Evolutionary conservation across 257 asterid species (phyloP), one percentile per base, ranked within the genome.

Genomic region (Gentiana macrophylla): DNA sequence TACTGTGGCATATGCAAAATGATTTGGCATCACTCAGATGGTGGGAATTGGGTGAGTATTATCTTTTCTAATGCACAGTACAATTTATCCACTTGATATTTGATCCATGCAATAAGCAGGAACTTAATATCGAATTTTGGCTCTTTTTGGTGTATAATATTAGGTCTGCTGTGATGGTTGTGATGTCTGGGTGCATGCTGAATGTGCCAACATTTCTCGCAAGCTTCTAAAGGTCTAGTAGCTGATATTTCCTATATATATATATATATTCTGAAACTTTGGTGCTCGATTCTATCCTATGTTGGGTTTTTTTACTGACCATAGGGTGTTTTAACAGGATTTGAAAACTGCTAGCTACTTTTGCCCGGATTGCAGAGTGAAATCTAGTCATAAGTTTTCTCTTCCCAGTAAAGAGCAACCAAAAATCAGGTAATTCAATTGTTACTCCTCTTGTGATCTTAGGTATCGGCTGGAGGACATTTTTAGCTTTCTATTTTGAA

Each of bases 131-230:
- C 24, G 24, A 24, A 24, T 24, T 24, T 24, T 24, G 24, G 24
- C 8, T 5, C 46, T 10, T 41, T 41, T 41, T 4, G 46, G 1
- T 41, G 46, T 5, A 5, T 7, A 41, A 5, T 41, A 5, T 41
- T 72, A 92, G 99, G 86, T 92, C 55, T 84, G 94, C 56, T 92
- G 99, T 1, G 95, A 88, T 75, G 76, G 86, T 49, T 92, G 99
- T 70, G 75, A 88, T 75, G 90, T 88, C 63, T 92, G 99, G 97
- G 93, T 88, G 63, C 97, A 92, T 77, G 92, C 92, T 57, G 94
- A 92, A 59, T 92, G 99, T 65, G 89, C 97, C 64, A 69, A 75
- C 57, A 65, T 83, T 60, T 73, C 97, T 58, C 44, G 72, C 12
- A 62, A 68, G 32, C 60, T 65, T 66, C 66, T 88, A 60, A 82